phyloP scores from a whole-genome alignment of 1,139 yeast species.

The Schizosaccharomyces versatilis region DNA sequence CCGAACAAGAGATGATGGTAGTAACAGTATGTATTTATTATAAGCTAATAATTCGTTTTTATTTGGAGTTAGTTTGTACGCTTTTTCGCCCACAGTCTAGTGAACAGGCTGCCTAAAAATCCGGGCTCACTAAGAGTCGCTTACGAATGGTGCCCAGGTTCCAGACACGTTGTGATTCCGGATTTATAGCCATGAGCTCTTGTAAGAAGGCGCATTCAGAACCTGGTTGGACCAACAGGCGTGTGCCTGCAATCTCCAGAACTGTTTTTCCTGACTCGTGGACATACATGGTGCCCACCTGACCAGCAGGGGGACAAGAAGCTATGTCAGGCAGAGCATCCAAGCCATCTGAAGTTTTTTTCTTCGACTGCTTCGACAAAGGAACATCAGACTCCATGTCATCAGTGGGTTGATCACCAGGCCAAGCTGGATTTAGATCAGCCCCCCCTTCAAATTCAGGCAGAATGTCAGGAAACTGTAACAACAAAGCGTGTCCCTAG shows the following conservation, averaged over 20 bases:
- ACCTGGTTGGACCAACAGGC: neutral
- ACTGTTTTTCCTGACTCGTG: neutral
- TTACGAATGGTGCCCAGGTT: neutral
- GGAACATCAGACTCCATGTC: neutral
- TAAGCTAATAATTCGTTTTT: too few species aligned
- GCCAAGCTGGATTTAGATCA: conserved; percentile 1
- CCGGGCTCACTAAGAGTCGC: neutral
- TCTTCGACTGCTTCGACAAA: neutral
- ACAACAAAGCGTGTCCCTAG: neutral
- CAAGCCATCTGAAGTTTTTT: neutral
- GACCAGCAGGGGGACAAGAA: conserved; percentile 1
- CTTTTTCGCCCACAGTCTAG: too few species aligned
- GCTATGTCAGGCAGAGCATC: neutral
- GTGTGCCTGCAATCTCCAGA: neutral
- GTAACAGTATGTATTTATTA: too few species aligned
- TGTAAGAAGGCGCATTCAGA: neutral
- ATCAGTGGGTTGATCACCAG: neutral
- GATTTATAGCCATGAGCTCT: neutral
- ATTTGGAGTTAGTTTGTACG: too few species aligned
- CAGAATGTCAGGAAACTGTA: neutral
- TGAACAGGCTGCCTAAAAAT: neutral
- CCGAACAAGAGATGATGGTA: too few species aligned
- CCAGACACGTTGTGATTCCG: neutral
- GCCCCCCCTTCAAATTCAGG: neutral
- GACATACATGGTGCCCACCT: neutral